These are phyloP conservation scores for Talaromyces proteolyticus DNA, from an alignment of 495 filamentous ascomycete species.

Conservation along the genomic window DNA sequence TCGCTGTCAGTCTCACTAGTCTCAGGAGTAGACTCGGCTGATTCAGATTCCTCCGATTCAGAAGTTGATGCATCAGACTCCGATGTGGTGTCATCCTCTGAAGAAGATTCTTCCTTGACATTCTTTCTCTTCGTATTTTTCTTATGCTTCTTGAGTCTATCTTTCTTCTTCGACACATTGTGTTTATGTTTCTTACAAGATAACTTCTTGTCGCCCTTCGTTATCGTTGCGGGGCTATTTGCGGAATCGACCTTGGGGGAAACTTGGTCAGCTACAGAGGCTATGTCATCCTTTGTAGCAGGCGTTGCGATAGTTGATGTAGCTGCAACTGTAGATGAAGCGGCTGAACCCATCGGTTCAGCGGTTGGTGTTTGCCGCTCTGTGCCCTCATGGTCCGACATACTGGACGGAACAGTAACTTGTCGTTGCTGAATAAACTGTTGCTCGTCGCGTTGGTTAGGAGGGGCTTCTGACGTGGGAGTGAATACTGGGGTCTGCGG, in stretches of 20 bases:
- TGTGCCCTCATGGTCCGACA: background rate
- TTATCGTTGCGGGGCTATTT: constrained; percentile 9
- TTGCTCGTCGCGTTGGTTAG: background rate
- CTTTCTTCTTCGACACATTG: constrained; percentile 10
- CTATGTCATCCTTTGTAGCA: constrained; percentile 24
- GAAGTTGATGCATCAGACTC: constrained; percentile 14
- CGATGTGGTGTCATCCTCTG: constrained; percentile 19
- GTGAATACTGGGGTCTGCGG: constrained; percentile 3
- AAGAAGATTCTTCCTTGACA: constrained; percentile 19
- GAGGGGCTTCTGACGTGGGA: background rate
- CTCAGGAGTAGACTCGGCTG: constrained; percentile 20
- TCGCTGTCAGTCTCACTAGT: constrained; percentile 30
- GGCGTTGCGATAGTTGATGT: background rate
- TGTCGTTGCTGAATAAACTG: background rate
- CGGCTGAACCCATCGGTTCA: background rate
- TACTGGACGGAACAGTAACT: background rate
- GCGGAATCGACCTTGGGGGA: constrained; percentile 21
- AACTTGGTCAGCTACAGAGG: constrained; percentile 18
- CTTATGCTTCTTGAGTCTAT: constrained; percentile 11
- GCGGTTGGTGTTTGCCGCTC: background rate
- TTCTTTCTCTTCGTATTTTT: constrained; percentile 29
- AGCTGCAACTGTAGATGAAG: constrained; percentile 2
- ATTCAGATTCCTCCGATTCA: constrained; percentile 18
- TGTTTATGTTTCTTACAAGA: constrained; percentile 33
- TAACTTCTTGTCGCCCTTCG: constrained; percentile 16